Evolutionary conservation across 1,139 yeast genomes (phyloP).

Genomic region (Keqinozyma sinolaborantium): DNA sequence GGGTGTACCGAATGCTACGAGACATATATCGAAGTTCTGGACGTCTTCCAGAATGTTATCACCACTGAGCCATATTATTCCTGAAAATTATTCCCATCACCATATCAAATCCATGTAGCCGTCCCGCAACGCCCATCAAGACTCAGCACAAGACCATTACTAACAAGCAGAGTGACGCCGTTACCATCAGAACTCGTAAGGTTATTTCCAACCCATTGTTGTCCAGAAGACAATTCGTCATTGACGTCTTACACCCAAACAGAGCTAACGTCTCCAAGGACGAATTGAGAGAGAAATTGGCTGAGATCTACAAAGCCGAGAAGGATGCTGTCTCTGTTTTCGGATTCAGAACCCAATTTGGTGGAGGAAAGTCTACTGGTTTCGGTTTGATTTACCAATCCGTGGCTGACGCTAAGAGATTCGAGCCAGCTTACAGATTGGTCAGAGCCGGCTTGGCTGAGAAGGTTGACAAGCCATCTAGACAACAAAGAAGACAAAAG

Average conservation of each 20-base stretch:
- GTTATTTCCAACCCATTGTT: conserved; percentile 99
- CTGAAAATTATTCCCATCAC: no score
- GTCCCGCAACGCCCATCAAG: no score
- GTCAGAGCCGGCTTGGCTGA: conserved; percentile 98
- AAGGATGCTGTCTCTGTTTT: conserved; percentile 98
- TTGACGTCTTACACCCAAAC: conserved; percentile 99
- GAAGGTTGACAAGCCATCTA: conserved; percentile 94
- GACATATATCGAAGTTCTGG: no score
- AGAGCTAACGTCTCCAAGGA: conserved; percentile 99
- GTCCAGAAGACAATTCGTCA: conserved; percentile 99
- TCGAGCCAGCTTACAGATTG: conserved; percentile 99
- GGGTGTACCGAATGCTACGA: no score
- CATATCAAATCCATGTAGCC: no score
- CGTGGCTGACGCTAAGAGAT: conserved; percentile 95
- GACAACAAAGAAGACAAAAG: conserved; percentile 99
- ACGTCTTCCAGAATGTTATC: no score
- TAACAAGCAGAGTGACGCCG: conserved; percentile 85
- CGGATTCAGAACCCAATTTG: conserved; percentile 99
- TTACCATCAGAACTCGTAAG: conserved; percentile 99
- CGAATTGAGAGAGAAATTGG: conserved; percentile 97
- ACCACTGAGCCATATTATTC: no score
- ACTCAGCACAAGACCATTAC: no score
- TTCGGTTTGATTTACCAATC: conserved; percentile 99
- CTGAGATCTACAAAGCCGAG: conserved; percentile 96
- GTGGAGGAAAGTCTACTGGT: conserved; percentile 99